Conservation (phyloP, 305 asterid species). For the Ruellia speciosa region DNA sequence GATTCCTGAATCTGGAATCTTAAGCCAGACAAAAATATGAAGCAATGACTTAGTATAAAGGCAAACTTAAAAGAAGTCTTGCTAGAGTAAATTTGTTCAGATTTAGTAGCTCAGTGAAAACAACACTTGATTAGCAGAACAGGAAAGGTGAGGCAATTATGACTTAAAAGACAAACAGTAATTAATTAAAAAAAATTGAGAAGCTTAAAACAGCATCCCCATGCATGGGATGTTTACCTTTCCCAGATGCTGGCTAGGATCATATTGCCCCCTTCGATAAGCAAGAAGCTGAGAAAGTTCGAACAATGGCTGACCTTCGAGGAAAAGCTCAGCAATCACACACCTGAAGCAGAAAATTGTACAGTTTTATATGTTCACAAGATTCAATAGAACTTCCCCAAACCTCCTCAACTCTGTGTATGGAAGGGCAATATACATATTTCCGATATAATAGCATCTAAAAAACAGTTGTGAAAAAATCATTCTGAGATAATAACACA, state of each 20-base stretch:
- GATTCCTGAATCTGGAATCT: slow-evolving; percentile 97
- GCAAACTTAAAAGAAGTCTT: slow-evolving; percentile 12
- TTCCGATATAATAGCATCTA: not conserved
- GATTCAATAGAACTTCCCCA: not conserved
- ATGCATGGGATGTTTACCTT: slow-evolving; percentile 43
- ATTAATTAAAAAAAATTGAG: not conserved
- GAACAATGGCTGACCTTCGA: slow-evolving; percentile 95
- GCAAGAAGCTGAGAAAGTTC: slow-evolving; percentile 97
- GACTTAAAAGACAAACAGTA: not conserved
- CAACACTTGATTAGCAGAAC: not conserved
- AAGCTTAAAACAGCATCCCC: slow-evolving; percentile 1
- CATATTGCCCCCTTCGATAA: slow-evolving; percentile 96
- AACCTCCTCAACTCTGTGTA: not conserved
- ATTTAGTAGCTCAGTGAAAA: not conserved
- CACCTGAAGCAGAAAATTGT: slow-evolving; percentile 57
- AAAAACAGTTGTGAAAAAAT: slow-evolving; percentile 10
- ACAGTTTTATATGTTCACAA: slow-evolving; percentile 17
- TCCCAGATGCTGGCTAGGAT: slow-evolving; percentile 94
- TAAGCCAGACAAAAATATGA: slow-evolving; percentile 26
- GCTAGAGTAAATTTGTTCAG: slow-evolving; percentile 4
- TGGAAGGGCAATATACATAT: not conserved
- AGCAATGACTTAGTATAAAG: slow-evolving; percentile 19
- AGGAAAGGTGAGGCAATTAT: slow-evolving; percentile 7
- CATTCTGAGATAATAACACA: not conserved
- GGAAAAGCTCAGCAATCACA: slow-evolving; percentile 98